A percentile compares a stretch with the other conserved stretches of the same genome.
Evolutionary conservation across 2,329 filamentous ascomycete species (phyloP).

Genomic region (Thelonectria blattea): DNA sequence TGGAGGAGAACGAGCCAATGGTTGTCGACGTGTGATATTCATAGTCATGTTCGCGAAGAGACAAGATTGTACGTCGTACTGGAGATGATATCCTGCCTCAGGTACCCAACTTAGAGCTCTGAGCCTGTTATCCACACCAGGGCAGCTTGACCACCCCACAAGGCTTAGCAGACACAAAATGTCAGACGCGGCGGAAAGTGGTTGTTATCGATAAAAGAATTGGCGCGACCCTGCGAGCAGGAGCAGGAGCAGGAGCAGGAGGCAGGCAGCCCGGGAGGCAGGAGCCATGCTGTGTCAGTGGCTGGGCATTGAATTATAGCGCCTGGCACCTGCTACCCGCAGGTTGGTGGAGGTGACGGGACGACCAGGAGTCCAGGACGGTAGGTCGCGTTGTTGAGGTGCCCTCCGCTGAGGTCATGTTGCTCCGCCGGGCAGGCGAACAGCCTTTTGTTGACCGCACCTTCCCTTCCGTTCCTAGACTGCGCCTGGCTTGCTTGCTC

Average conservation of each 20-base stretch:
- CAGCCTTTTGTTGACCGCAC: slow-evolving; percentile 28
- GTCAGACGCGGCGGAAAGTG: background rate
- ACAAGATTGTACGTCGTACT: no score
- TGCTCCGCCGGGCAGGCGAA: slow-evolving; percentile 17
- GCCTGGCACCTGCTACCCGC: background rate
- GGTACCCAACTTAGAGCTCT: no score
- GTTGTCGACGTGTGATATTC: no score
- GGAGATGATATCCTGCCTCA: no score
- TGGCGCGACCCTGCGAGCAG: background rate
- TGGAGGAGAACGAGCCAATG: no score
- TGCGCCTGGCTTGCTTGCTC: slow-evolving; percentile 13
- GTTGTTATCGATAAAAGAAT: slow-evolving; percentile 17
- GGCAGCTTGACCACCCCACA: slow-evolving; percentile 2
- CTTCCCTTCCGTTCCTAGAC: slow-evolving; percentile 20
- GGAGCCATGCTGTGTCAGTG: slow-evolving; percentile 2
- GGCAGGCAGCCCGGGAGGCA: background rate
- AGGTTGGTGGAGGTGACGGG: background rate
- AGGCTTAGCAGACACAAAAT: slow-evolving; percentile 5
- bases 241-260: no score
- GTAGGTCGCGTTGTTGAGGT: background rate
- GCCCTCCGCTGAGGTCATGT: slow-evolving; percentile 5
- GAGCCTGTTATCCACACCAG: background rate
- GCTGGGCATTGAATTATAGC: slow-evolving; percentile 10
- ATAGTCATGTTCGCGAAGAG: no score
- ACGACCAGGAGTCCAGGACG: no score